These are phyloP conservation scores for Pseudocercospora pini-densiflorae DNA, from an alignment of 2,329 filamentous ascomycete species.

Conservation along the genomic window DNA sequence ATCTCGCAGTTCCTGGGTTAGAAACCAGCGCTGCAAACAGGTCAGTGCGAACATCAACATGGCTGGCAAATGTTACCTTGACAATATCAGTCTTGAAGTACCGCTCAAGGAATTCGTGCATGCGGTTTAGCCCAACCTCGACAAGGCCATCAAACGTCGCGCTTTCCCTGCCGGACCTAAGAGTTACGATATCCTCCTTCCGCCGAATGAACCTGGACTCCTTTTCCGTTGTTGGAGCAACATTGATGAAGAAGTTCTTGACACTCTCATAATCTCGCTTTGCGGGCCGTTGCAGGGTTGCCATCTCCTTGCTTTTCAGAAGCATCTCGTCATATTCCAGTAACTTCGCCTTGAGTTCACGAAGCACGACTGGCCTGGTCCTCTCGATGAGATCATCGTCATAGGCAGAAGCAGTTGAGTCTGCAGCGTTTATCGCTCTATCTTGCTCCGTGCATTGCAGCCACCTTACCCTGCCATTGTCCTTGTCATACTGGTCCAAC, in stretches of 20 bases:
- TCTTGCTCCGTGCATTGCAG: slow-evolving; percentile 15
- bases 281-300: slow-evolving; percentile 46
- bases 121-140: slow-evolving; percentile 29
- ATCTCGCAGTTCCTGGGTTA: slow-evolving; percentile 44
- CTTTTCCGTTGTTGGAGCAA: slow-evolving; percentile 42
- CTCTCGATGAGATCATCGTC: not conserved
- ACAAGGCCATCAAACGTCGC: slow-evolving; percentile 47
- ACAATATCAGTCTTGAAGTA: slow-evolving; percentile 35
- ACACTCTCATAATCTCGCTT: slow-evolving; percentile 47
- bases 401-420: slow-evolving; percentile 31
- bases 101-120: slow-evolving; percentile 32
- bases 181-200: slow-evolving; percentile 48
- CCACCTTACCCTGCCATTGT: slow-evolving; percentile 1
- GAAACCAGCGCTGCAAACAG: slow-evolving; percentile 40
- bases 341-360: slow-evolving; percentile 17
- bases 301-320: slow-evolving; percentile 44
- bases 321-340: slow-evolving; percentile 41
- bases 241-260: slow-evolving; percentile 42
- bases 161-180: slow-evolving; percentile 47
- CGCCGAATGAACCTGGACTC: slow-evolving; percentile 44
- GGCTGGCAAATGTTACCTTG: slow-evolving; percentile 32
- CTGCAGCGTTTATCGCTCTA: slow-evolving; percentile 9
- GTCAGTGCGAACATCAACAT: not conserved
- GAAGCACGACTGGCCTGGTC: not conserved
- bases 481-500: slow-evolving; percentile 30